Base-by-base conservation (phyloP, 2,329 filamentous ascomycete genomes). In the Helminthosporium solani region DNA sequence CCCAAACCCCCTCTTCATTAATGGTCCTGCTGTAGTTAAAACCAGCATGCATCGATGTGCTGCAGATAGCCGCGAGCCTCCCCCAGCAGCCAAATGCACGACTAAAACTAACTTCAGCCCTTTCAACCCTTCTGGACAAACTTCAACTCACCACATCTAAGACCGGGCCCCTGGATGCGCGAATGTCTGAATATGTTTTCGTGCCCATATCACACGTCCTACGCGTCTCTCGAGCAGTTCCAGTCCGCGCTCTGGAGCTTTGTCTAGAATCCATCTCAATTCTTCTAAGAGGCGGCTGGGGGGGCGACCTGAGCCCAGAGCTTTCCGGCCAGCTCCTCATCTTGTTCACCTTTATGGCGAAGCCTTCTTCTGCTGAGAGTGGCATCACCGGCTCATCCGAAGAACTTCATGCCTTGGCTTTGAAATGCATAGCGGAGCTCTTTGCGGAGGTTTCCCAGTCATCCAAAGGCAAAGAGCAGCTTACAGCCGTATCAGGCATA, bases 111-210 rank as follows among this genome's bases (percentile, higher is more conserved):
- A 65, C 75, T 3, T 61, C 69, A 36, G 71, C 73, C 23, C 69
- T 84, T 18, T 70, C 76, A 39, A 58, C 65, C 1, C 61, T 84
- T 5, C 64, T 78, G 9, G 54, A 64, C 7, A 64, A 67, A 14
- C 67, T 83, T 1, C 49, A 57, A 18, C 38, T 56, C 0, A 47
- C 72, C 38, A 48, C 54, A 14, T 57, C 63, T 18, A 60, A 59
- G 7, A 67, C 72, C 28, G 60, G 70, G 52, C 58, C 65, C 1
- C 66, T 97, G 15, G 89, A 96, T 66, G 79, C 85, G 42, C 92
- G 90, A 66, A 75, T 97, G 15, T 90, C 91, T 12, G 91, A 96
- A 73, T 99, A 97, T 75, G 81, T 88, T 62, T 97, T 97, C 75
- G 96, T 96, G 52, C 94, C 94, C 0, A 75, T 99, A 0, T 90